phyloP scores from a whole-genome alignment of 129 eudicot species.

The Pittosporum tobira region DNA sequence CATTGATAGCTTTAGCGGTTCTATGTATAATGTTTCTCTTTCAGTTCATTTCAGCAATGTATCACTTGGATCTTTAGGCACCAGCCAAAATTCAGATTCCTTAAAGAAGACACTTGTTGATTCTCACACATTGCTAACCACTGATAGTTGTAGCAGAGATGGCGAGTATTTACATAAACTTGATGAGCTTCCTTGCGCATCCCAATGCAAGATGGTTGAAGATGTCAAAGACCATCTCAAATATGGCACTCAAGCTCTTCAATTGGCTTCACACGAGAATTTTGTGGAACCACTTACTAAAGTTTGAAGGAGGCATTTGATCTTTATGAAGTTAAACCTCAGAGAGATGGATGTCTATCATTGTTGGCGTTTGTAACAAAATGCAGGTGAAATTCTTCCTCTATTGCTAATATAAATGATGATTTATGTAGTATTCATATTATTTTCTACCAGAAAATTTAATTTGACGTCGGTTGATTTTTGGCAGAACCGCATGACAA shows the following conservation, averaged over 20 bases:
- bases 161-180: conserved; percentile 26
- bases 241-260: background rate
- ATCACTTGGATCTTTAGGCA: conserved; percentile 47
- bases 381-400: conserved; percentile 47
- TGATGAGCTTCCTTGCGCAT: conserved; percentile 51
- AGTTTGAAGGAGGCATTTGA: conserved; percentile 53
- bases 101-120: background rate
- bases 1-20: conserved; percentile 48
- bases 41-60: conserved; percentile 51
- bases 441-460: background rate
- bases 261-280: conserved; percentile 25
- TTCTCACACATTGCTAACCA: background rate
- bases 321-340: conserved; percentile 49
- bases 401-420: no score
- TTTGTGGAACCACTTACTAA: conserved; percentile 36
- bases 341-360: conserved; percentile 46
- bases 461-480: conserved; percentile 2
- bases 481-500: conserved; percentile 29
- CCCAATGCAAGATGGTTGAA: conserved; percentile 41
- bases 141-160: conserved; percentile 21
- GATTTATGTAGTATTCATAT: background rate
- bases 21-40: conserved; percentile 50
- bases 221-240: conserved; percentile 32
- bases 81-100: conserved; percentile 20
- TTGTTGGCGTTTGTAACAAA: conserved; percentile 37